Conservation (phyloP, 2,329 filamentous ascomycete genomes). For the Raffaelea deltoideospora region DNA sequence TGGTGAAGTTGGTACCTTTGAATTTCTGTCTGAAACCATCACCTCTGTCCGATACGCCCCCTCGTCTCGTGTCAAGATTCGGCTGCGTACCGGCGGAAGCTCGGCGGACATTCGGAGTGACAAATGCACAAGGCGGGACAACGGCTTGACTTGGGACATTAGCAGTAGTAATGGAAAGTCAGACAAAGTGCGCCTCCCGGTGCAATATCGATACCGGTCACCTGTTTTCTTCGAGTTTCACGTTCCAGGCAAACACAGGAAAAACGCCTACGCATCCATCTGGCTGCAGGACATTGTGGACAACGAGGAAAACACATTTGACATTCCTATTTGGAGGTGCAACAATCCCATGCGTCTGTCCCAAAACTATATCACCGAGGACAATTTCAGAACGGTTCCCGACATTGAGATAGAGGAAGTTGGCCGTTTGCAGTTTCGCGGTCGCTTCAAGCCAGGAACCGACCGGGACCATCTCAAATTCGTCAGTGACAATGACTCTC, state of each 20-base stretch:
- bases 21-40: constrained; percentile 62
- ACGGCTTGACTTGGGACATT: constrained; percentile 14
- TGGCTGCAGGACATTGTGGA: constrained; percentile 82
- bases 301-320: constrained; percentile 59
- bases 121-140: constrained; percentile 43
- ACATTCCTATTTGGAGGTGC: constrained; percentile 84
- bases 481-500: constrained; percentile 71
- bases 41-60: constrained; percentile 47
- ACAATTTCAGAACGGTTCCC: constrained; percentile 54
- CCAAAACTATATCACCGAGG: constrained; percentile 82
- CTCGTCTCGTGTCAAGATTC: constrained; percentile 56
- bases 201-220: constrained; percentile 79
- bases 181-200: constrained; percentile 53
- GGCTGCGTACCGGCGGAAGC: constrained; percentile 72
- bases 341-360: constrained; percentile 59
- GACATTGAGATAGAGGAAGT: constrained; percentile 67
- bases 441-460: constrained; percentile 76
- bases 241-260: constrained; percentile 48
- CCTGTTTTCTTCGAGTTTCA: constrained; percentile 84
- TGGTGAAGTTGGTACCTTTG: constrained; percentile 86
- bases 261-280: constrained; percentile 62
- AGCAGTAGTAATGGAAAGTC: constrained; percentile 23
- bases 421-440: constrained; percentile 66
- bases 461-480: constrained; percentile 76
- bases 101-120: constrained; percentile 53